Evolutionary conservation across 306 rosid species (phyloP).

Genomic region (Alnus glutinosa): DNA sequence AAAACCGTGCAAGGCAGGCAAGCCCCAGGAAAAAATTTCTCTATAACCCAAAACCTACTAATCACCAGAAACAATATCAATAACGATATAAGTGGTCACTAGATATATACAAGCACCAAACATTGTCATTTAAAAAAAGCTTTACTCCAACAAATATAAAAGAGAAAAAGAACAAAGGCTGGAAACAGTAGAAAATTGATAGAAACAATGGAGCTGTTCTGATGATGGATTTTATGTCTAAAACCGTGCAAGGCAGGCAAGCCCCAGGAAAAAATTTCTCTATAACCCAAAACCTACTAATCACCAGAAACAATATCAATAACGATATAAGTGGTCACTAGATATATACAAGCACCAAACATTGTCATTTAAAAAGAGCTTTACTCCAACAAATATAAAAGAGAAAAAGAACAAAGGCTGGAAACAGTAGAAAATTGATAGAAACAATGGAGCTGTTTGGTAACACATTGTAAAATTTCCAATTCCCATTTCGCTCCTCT

Average conservation of each 20-base stretch:
- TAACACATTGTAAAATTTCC: too few species aligned
- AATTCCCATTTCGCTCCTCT: too few species aligned
- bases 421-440: neutral
- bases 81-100: neutral
- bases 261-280: slow-evolving; percentile 38
- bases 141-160: neutral
- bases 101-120: slow-evolving; percentile 1
- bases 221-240: slow-evolving; percentile 73
- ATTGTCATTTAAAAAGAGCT: neutral
- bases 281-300: slow-evolving; percentile 54
- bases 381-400: neutral
- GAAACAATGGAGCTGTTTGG: slow-evolving; percentile 35
- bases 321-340: neutral
- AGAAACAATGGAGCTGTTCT: slow-evolving; percentile 37
- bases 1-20: slow-evolving; percentile 45
- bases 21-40: slow-evolving; percentile 36
- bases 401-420: neutral
- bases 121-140: neutral
- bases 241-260: slow-evolving; percentile 45
- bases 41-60: slow-evolving; percentile 55
- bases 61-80: slow-evolving; percentile 23
- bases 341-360: slow-evolving; percentile 1
- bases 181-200: neutral
- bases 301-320: slow-evolving; percentile 21
- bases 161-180: neutral